Percentiles rank a stretch among this genome's conserved stretches.
phyloP scores from a whole-genome alignment of 1,284 basidiomycete genomes.

The Neonothopanus nambi region DNA sequence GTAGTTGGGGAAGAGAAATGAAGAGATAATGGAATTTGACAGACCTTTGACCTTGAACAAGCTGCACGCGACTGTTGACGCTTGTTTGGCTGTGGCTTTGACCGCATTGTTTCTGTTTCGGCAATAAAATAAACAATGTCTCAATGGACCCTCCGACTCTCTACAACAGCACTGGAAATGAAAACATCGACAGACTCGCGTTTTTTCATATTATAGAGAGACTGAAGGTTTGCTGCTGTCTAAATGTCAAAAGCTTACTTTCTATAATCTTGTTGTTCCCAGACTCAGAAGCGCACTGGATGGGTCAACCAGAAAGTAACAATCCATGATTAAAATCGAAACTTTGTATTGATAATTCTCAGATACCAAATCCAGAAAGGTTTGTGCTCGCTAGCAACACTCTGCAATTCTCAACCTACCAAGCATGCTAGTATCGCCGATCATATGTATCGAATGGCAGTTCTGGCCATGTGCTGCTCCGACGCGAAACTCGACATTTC shows the following conservation, averaged over 20 bases:
- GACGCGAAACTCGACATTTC: conserved; percentile 74
- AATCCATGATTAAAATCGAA: neutral
- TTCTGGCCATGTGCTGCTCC: conserved; percentile 83
- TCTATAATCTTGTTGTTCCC: neutral
- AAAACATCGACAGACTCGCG: conserved; percentile 69
- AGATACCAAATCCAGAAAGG: conserved; percentile 85
- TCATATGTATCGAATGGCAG: conserved; percentile 97
- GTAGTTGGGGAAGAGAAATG: no score
- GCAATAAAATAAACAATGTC: no score
- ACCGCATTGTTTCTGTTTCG: no score
- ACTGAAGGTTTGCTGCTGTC: conserved; percentile 64
- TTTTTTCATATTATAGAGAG: conserved; percentile 89
- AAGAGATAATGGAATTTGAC: no score
- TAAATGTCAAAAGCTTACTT: neutral
- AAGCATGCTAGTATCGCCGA: conserved; percentile 76
- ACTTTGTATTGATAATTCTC: neutral
- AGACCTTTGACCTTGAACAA: no score
- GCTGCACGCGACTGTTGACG: no score
- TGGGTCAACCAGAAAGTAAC: conserved; percentile 85
- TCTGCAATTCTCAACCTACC: conserved; percentile 7
- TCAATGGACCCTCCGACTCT: no score
- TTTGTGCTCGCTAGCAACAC: conserved; percentile 27
- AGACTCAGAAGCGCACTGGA: conserved; percentile 94
- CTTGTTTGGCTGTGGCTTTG: no score
- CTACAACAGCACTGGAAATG: conserved; percentile 58